A percentile compares a stretch with the other conserved stretches of the same genome.
These are phyloP conservation scores for Fusarium domesticum DNA, from an alignment of 2,329 filamentous ascomycete genomes.

Conservation along the genomic window DNA sequence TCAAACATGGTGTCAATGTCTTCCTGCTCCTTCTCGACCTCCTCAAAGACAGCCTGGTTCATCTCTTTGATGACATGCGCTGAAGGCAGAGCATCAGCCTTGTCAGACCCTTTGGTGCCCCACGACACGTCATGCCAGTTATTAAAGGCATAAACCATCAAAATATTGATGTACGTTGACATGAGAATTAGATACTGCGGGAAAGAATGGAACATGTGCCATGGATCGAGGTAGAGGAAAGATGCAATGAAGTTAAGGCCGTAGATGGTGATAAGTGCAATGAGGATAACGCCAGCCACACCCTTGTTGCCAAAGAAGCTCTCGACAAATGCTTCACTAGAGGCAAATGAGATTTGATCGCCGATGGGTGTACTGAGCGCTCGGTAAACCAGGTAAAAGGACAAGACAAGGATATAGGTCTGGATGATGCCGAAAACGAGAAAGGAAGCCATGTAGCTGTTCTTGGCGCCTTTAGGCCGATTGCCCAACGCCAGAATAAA, in stretches of 20 bases:
- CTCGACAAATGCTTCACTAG: not conserved
- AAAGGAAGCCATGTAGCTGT: constrained; percentile 9
- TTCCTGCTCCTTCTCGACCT: constrained; percentile 90
- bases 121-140: constrained; percentile 99
- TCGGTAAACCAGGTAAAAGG: not conserved
- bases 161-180: constrained; percentile 96
- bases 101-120: constrained; percentile 98
- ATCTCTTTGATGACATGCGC: constrained; percentile 83
- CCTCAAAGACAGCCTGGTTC: constrained; percentile 86
- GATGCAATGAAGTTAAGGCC: constrained; percentile 94
- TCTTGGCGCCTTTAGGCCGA: not conserved
- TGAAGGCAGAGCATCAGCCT: constrained; percentile 83
- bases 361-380: not conserved
- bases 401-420: constrained; percentile 2
- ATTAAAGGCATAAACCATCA: constrained; percentile 86
- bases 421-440: constrained; percentile 7
- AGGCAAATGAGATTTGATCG: not conserved
- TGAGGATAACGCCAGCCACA: constrained; percentile 84
- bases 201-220: constrained; percentile 99
- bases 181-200: constrained; percentile 84
- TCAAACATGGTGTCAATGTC: constrained; percentile 97
- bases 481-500: constrained; percentile 12
- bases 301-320: constrained; percentile 34
- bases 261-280: constrained; percentile 87
- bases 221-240: constrained; percentile 94